Evolutionary conservation across 225 moss, liverwort and hornwort species (phyloP).

Genomic region (Rhytidiadelphus loreus): DNA sequence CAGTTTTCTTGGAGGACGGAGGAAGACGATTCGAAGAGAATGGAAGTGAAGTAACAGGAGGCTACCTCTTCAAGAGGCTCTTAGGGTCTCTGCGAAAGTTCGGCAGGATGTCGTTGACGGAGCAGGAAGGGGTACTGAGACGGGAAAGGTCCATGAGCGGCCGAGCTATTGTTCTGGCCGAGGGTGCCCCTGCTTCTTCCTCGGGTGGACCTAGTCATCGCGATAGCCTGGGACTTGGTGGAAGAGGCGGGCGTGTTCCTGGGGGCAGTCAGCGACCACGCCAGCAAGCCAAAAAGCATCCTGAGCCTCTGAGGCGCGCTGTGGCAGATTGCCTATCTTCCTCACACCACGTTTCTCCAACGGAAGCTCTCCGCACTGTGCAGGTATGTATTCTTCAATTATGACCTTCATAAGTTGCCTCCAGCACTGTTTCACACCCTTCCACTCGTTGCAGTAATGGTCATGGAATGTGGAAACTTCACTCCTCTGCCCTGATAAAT

Average conservation of each 20-base stretch:
- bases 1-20: neutral
- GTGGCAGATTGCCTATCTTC: slow-evolving; percentile 91
- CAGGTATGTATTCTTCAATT: slow-evolving; percentile 35
- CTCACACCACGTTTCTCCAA: slow-evolving; percentile 69
- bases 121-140: slow-evolving; percentile 19
- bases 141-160: slow-evolving; percentile 37
- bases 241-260: slow-evolving; percentile 8
- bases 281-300: slow-evolving; percentile 81
- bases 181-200: slow-evolving; percentile 1
- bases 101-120: slow-evolving; percentile 19
- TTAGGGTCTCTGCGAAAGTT: slow-evolving; percentile 8
- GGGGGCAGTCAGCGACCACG: slow-evolving; percentile 61
- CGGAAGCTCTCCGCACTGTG: slow-evolving; percentile 95
- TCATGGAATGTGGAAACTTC: neutral
- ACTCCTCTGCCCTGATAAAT: neutral
- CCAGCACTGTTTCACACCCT: neutral
- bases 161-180: slow-evolving; percentile 8
- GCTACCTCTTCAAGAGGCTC: slow-evolving; percentile 7
- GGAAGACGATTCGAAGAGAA: slow-evolving; percentile 4
- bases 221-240: slow-evolving; percentile 16
- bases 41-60: slow-evolving; percentile 18
- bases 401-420: neutral
- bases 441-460: neutral
- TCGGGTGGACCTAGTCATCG: slow-evolving; percentile 11
- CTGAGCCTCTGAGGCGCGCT: slow-evolving; percentile 90